Percentiles rank a stretch among this genome's conserved stretches.
Conservation (phyloP, 2,329 filamentous ascomycete species). For the Colletotrichum sp. region DNA sequence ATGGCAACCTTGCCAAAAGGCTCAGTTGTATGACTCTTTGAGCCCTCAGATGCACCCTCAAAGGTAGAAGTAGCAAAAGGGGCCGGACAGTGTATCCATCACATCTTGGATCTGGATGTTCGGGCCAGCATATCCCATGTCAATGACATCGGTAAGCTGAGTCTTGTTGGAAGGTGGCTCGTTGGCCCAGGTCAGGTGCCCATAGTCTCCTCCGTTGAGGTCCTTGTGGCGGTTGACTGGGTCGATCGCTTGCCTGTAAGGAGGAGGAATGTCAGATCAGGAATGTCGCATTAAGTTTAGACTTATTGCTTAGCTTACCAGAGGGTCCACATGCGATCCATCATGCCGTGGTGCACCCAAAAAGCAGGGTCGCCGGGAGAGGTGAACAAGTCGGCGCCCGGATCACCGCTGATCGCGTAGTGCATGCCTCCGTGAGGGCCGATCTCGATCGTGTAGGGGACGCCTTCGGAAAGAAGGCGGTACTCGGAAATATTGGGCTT, state of each 20-base stretch:
- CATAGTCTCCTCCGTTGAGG: constrained; percentile 29
- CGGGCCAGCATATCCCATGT: constrained; percentile 32
- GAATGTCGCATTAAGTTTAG: not conserved
- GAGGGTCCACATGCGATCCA: constrained; percentile 30
- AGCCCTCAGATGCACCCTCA: not conserved
- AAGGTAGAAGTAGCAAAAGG: constrained; percentile 35
- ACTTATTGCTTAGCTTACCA: constrained; percentile 13
- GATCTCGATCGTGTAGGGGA: constrained; percentile 31
- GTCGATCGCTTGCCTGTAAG: constrained; percentile 25
- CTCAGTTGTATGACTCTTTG: not conserved
- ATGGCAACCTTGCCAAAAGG: not conserved
- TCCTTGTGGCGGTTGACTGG: constrained; percentile 25
- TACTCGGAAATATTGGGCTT: constrained; percentile 35
- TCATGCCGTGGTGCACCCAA: constrained; percentile 29
- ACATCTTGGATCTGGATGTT: constrained; percentile 30
- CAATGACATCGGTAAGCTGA: constrained; percentile 28
- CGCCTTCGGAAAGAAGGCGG: constrained; percentile 38
- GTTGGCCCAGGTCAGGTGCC: constrained; percentile 34
- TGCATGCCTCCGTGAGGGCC: constrained; percentile 35
- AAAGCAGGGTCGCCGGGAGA: constrained; percentile 28
- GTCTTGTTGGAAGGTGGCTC: constrained; percentile 27
- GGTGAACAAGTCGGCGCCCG: constrained; percentile 33
- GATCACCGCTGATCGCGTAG: constrained; percentile 36
- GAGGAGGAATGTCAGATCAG: not conserved
- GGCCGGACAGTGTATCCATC: constrained; percentile 32